These are phyloP conservation scores for Telfairia occidentalis DNA, from an alignment of 331 rosid species.

Conservation along the genomic window DNA sequence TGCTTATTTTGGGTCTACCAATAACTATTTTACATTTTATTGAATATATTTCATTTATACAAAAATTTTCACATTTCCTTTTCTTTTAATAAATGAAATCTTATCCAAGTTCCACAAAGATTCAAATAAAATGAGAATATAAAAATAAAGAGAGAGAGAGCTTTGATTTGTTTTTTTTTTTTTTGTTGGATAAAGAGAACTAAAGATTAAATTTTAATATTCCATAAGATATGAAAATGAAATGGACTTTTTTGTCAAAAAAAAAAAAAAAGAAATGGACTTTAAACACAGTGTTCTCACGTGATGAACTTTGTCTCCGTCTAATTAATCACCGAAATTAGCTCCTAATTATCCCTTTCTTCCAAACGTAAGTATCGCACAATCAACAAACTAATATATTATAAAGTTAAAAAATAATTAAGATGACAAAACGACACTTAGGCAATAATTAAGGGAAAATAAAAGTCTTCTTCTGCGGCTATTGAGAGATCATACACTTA, in stretches of 20 bases:
- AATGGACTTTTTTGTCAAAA: too few relatives aligned
- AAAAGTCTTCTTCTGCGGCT: constrained; percentile 6
- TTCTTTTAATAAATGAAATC: not conserved
- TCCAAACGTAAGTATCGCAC: not conserved
- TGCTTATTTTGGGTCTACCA: not conserved
- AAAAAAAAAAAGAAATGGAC: too few relatives aligned
- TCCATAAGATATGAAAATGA: too few relatives aligned
- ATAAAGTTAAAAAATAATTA: not conserved
- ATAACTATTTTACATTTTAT: not conserved
- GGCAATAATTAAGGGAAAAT: constrained; percentile 4
- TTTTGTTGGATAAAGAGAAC: too few relatives aligned
- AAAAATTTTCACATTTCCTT: not conserved
- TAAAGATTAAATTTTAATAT: too few relatives aligned
- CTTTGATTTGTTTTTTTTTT: too few relatives aligned
- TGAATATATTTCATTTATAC: not conserved
- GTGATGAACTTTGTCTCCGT: not conserved
- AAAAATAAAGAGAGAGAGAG: not conserved
- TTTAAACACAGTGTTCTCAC: not conserved
- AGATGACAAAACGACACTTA: not conserved
- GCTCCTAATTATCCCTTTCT: not conserved
- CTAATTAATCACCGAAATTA: constrained; percentile 9
- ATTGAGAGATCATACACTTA: not conserved
- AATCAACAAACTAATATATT: not conserved
- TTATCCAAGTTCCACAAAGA: not conserved
- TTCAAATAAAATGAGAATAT: not conserved